Evolutionary conservation across 1,284 basidiomycete genomes (phyloP).

Genomic region (Tilletia walkeri): DNA sequence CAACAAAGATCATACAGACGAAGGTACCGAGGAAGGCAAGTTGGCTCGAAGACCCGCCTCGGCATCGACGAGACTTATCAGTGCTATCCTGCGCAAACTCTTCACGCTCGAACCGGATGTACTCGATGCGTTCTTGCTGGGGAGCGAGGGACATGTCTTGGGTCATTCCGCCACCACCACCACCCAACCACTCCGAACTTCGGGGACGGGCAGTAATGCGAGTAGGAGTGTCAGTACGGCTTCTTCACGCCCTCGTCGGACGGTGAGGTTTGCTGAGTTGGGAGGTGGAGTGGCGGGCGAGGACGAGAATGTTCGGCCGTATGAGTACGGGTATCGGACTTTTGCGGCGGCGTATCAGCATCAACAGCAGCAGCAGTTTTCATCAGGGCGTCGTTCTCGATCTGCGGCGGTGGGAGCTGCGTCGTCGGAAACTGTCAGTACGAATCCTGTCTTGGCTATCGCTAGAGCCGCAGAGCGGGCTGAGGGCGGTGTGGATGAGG

Average conservation of each 20-base stretch:
- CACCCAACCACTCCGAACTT: neutral
- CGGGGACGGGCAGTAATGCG: neutral
- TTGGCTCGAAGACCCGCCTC: neutral
- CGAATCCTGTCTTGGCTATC: neutral
- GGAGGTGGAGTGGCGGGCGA: neutral
- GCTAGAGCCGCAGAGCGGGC: neutral
- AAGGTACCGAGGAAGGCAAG: slow-evolving; percentile 11
- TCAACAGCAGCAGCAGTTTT: no score
- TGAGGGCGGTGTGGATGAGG: neutral
- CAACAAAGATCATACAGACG: neutral
- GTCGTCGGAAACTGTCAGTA: neutral
- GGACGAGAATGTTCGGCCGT: neutral
- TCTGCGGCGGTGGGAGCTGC: no score
- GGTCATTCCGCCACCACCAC: neutral
- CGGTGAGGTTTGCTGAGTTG: slow-evolving; percentile 4
- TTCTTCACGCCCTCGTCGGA: slow-evolving; percentile 9
- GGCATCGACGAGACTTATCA: slow-evolving; percentile 28
- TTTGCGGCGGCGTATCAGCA: slow-evolving; percentile 12
- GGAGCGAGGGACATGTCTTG: slow-evolving; percentile 5
- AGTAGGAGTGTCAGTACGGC: neutral
- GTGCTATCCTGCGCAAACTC: slow-evolving; percentile 31
- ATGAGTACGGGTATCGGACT: slow-evolving; percentile 15
- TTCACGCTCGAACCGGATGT: slow-evolving; percentile 38
- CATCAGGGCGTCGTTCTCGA: no score
- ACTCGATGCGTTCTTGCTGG: slow-evolving; percentile 30